A percentile compares a stretch with the other conserved stretches of the same genome.
phyloP scores from a whole-genome alignment of 169 alveolate species.

The Plasmodium inui region DNA sequence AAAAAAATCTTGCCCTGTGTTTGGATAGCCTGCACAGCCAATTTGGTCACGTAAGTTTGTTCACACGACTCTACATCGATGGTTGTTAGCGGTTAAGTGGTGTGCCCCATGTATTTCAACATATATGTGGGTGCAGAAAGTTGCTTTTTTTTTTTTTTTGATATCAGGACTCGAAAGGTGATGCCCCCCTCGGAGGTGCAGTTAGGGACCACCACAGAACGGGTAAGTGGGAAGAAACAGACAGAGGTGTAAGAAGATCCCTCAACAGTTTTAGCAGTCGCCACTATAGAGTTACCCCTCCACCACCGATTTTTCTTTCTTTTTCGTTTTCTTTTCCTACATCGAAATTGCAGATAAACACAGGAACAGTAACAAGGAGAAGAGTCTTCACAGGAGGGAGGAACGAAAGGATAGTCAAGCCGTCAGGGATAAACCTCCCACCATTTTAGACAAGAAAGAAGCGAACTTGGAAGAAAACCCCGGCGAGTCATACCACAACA shows the following conservation, averaged over 20 bases:
- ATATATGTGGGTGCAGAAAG: background rate
- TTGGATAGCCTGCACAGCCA: slow-evolving; percentile 6
- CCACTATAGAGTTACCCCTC: background rate
- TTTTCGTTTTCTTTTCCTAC: background rate
- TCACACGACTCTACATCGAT: background rate
- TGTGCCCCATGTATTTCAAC: background rate
- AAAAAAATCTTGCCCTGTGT: slow-evolving; percentile 37
- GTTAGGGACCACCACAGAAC: background rate
- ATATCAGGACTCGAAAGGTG: background rate
- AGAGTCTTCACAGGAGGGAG: background rate
- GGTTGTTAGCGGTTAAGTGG: background rate
- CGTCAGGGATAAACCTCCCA: background rate
- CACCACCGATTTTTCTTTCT: background rate
- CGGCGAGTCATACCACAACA: slow-evolving; percentile 4
- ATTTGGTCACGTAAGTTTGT: slow-evolving; percentile 18
- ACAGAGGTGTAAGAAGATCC: background rate
- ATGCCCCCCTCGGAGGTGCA: background rate
- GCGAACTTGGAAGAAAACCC: background rate
- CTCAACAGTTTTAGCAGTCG: background rate
- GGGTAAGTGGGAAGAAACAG: background rate
- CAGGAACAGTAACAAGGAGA: background rate
- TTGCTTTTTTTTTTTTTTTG: background rate
- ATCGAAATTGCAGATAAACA: background rate
- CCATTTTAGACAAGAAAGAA: background rate
- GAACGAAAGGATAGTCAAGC: background rate